These are phyloP conservation scores for Phytophthora constricta DNA, from an alignment of 352 stramenopile genomes.

Conservation along the genomic window DNA sequence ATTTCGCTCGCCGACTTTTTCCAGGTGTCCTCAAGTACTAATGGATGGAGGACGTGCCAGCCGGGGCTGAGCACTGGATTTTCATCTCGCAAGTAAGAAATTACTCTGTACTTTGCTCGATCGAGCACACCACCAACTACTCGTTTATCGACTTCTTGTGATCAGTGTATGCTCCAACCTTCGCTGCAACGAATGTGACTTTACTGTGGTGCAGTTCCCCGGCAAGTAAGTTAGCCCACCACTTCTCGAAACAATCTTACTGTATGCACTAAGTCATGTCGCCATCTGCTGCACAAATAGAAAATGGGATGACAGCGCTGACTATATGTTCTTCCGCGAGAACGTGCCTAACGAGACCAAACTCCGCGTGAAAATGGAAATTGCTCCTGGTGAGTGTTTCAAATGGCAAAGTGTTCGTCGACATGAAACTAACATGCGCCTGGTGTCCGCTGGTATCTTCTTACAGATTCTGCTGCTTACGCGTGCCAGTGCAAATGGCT, in stretches of 20 bases:
- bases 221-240: constrained; percentile 56
- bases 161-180: constrained; percentile 70
- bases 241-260: not conserved
- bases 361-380: constrained; percentile 70
- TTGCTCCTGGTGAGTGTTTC: constrained; percentile 45
- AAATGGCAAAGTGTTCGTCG: not conserved
- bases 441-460: no score
- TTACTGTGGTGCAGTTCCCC: constrained; percentile 77
- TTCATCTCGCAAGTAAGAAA: constrained; percentile 49
- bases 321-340: constrained; percentile 90
- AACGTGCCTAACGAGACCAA: constrained; percentile 79
- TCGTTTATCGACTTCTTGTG: constrained; percentile 1
- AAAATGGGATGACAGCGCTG: constrained; percentile 69
- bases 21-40: constrained; percentile 62
- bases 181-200: constrained; percentile 86
- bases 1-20: not conserved
- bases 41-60: constrained; percentile 63
- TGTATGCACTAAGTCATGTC: not conserved
- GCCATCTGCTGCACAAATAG: constrained; percentile 26
- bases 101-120: constrained; percentile 3
- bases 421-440: not conserved
- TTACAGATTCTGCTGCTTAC: constrained; percentile 62
- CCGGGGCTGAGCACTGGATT: constrained; percentile 65
- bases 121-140: not conserved
- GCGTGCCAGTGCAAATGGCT: constrained; percentile 87